Percentiles rank a stretch among this genome's conserved stretches.
phyloP scores from a whole-genome alignment of 2,329 filamentous ascomycete species.

The Gyromitra esculenta region DNA sequence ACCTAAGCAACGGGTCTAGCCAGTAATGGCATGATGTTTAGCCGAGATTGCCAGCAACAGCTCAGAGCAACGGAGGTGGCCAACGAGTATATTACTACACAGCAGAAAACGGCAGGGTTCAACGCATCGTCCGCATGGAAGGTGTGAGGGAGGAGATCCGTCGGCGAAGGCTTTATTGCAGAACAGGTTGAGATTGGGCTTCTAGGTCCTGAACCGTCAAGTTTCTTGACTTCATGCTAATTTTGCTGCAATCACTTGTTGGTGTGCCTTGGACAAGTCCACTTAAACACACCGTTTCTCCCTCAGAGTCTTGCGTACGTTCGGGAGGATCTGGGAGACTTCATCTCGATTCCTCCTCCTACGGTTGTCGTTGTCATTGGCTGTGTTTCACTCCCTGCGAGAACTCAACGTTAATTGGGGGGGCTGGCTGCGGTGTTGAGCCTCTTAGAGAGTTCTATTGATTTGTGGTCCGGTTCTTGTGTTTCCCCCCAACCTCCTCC shows the following conservation, averaged over 20 bases:
- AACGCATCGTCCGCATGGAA: conserved; percentile 10
- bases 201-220: not conserved
- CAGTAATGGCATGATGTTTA: conserved; percentile 42
- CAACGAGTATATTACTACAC: not conserved
- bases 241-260: conserved; percentile 14
- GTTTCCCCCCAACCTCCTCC: conserved; percentile 33
- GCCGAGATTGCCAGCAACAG: conserved; percentile 35
- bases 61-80: conserved; percentile 17
- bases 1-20: conserved; percentile 21
- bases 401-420: conserved; percentile 39
- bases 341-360: conserved; percentile 32
- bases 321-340: conserved; percentile 38
- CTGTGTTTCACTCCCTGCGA: conserved; percentile 29
- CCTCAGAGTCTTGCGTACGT: conserved; percentile 2
- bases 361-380: conserved; percentile 31
- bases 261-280: conserved; percentile 3
- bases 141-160: conserved; percentile 15
- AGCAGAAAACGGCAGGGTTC: not conserved
- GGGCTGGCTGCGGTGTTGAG: conserved; percentile 41
- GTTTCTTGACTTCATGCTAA: conserved; percentile 16
- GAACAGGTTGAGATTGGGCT: not conserved
- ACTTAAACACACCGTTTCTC: conserved; percentile 14
- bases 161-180: not conserved
- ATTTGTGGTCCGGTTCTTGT: conserved; percentile 23
- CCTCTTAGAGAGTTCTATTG: conserved; percentile 31